Base-by-base conservation (phyloP, 1,284 basidiomycete genomes). In the Naganishia liquefaciens region DNA sequence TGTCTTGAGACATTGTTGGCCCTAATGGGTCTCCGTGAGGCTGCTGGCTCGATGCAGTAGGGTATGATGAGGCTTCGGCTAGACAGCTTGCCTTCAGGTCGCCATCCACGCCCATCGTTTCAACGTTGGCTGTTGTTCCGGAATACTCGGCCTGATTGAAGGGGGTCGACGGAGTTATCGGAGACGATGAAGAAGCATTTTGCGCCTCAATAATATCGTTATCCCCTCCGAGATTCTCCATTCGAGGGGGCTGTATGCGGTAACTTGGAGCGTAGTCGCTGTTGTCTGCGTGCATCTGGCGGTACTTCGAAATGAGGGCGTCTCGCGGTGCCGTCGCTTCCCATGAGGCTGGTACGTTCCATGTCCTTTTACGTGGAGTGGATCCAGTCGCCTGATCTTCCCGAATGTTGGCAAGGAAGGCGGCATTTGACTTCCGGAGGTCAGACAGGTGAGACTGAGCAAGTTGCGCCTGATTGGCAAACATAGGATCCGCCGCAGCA, bases 301-400 rank as follows among this genome's bases (percentile, higher is more conserved):
- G 60, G 39, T 52, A 62, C 17, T 53, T 52, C 21, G 28, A 19
- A 2, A 66, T 33, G 19, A 66, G 46, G 2, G 60, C 52, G 23
- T 76, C 71, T 30, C 78, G 66, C 3, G 75, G 71, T 33, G 73
- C 72, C 0, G 77, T 77, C 23, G 75, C 68, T 49, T 75, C 73
- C 79, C 79, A 80, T 2, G 57, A 55, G 9, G 68, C 68, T 10
- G 71, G 75, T 0, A 80, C 72, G 33, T 74, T 71, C 70, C 76
- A 79, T 1, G 66, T 64, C 30, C 76, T 76, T 68, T 81, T 80
- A 25, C 71, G 71, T 0, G 81, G 81, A 2, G 81, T 82, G 19
- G 72, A 58, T 15, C 81, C 81, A 0, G 81, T 82, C 1, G 80
- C 73, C 2, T 76, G 65, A 67, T 82, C 81, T n/a, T 76, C 72